Percentiles rank a stretch among this genome's conserved stretches.
These are phyloP conservation scores for Apium graveolens DNA, from an alignment of 129 eudicot species.

Conservation along the genomic window DNA sequence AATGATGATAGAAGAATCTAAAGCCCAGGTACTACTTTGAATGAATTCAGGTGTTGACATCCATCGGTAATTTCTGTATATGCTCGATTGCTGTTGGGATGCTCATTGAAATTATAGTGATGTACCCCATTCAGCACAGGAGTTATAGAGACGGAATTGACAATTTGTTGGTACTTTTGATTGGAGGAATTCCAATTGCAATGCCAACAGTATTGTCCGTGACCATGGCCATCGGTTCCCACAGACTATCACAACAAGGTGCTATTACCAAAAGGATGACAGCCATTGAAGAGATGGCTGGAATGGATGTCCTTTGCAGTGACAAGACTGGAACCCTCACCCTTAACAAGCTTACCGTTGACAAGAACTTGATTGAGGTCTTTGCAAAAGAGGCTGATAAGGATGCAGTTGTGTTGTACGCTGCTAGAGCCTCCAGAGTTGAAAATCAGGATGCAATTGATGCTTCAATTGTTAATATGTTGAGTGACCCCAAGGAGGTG, in stretches of 20 bases:
- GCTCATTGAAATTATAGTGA: conserved; percentile 63
- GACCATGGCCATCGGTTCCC: conserved; percentile 95
- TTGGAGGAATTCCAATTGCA: conserved; percentile 95
- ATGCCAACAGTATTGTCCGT: conserved; percentile 95
- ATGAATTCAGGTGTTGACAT: conserved; percentile 48
- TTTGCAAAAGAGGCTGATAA: conserved; percentile 42
- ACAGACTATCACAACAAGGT: conserved; percentile 75
- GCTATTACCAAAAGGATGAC: conserved; percentile 98
- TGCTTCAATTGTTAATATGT: conserved; percentile 71
- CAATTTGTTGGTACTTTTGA: conserved; percentile 68
- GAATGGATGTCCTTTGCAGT: conserved; percentile 93
- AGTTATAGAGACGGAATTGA: conserved; percentile 76
- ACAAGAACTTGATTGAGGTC: conserved; percentile 58
- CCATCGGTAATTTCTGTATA: conserved; percentile 89
- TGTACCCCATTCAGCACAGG: conserved; percentile 63
- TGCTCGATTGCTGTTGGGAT: conserved; percentile 75
- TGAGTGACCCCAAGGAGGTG: conserved; percentile 78
- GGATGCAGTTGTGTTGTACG: conserved; percentile 49
- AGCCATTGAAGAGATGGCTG: conserved; percentile 96
- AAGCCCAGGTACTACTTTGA: background rate
- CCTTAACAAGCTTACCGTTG: conserved; percentile 88
- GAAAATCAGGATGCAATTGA: conserved; percentile 94
- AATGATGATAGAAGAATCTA: background rate
- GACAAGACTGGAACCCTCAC: conserved; percentile 95
- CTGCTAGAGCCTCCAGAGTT: conserved; percentile 74